A percentile compares a stretch with the other conserved stretches of the same genome.
phyloP scores from a whole-genome alignment of 768 basidiomycete species.

The Lactarius trivialis region DNA sequence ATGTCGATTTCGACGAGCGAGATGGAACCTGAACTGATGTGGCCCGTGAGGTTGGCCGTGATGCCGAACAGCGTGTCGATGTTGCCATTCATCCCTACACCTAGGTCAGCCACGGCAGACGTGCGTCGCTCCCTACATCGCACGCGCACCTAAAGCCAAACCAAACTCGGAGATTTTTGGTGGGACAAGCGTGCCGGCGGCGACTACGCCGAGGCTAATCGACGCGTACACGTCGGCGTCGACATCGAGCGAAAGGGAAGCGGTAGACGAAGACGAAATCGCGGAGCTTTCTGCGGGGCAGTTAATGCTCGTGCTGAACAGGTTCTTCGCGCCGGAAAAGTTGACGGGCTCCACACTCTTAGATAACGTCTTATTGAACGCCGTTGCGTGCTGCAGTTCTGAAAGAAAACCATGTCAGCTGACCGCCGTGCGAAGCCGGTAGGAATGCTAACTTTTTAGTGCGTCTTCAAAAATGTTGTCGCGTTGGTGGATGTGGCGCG shows the following conservation, averaged over 20 bases:
- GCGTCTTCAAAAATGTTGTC: neutral
- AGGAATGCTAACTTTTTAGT: neutral
- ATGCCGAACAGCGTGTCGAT: neutral
- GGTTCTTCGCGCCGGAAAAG: neutral
- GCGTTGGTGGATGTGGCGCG: neutral
- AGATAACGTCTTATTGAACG: neutral
- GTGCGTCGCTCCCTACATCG: neutral
- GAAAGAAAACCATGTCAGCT: neutral
- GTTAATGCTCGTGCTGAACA: neutral
- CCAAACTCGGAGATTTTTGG: constrained; percentile 6
- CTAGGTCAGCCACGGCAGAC: neutral
- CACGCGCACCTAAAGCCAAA: constrained; percentile 5
- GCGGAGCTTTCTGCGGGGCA: neutral
- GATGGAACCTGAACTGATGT: neutral
- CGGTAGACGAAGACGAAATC: neutral
- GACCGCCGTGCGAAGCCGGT: neutral
- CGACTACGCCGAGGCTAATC: constrained; percentile 4
- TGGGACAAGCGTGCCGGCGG: constrained; percentile 10
- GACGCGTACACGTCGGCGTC: neutral
- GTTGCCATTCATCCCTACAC: neutral
- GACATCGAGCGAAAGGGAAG: constrained; percentile 4
- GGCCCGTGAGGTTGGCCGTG: neutral
- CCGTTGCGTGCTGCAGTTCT: neutral
- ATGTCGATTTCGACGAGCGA: constrained; percentile 32
- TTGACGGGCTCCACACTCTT: neutral